A percentile compares a stretch with the other conserved stretches of the same genome.
phyloP scores from a whole-genome alignment of 352 stramenopile genomes.

The Phytopythium chamaehyphon region DNA sequence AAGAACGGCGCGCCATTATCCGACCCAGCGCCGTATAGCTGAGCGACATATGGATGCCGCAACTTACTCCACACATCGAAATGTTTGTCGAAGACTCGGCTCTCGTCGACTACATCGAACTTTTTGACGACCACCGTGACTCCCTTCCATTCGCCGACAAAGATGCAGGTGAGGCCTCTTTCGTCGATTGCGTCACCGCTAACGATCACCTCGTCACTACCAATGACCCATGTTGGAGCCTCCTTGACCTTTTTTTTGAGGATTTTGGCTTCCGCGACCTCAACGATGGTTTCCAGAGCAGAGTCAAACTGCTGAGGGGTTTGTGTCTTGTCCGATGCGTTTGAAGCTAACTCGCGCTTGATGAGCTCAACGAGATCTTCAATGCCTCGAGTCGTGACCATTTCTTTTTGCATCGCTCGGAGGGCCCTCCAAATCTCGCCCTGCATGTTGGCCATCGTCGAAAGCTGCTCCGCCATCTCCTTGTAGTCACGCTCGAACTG shows the following conservation, averaged over 20 bases:
- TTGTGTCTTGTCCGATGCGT: background rate
- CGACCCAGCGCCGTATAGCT: conserved; percentile 19
- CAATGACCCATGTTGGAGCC: conserved; percentile 9
- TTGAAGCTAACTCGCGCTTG: conserved; percentile 11
- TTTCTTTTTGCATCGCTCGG: background rate
- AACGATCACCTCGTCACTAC: conserved; percentile 2
- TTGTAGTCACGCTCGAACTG: conserved; percentile 10
- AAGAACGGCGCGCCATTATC: conserved; percentile 20
- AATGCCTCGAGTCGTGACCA: background rate
- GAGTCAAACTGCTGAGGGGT: conserved; percentile 1
- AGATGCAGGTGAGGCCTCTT: conserved; percentile 9
- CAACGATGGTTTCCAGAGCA: conserved; percentile 5
- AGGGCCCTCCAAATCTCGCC: conserved; percentile 9
- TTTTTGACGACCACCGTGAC: conserved; percentile 21
- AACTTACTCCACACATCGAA: conserved; percentile 15
- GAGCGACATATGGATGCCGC: conserved; percentile 21
- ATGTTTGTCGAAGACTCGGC: conserved; percentile 25
- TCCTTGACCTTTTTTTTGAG: conserved; percentile 1
- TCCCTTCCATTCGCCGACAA: conserved; percentile 18
- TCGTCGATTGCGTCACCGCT: conserved; percentile 4
- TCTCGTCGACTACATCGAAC: conserved; percentile 13
- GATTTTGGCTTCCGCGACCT: conserved; percentile 9
- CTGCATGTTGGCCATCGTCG: conserved; percentile 1
- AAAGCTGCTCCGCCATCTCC: conserved; percentile 1
- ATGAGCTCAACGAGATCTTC: conserved; percentile 8